Conservation (phyloP, 805 yeast species). For the Teunomyces panamensis region DNA sequence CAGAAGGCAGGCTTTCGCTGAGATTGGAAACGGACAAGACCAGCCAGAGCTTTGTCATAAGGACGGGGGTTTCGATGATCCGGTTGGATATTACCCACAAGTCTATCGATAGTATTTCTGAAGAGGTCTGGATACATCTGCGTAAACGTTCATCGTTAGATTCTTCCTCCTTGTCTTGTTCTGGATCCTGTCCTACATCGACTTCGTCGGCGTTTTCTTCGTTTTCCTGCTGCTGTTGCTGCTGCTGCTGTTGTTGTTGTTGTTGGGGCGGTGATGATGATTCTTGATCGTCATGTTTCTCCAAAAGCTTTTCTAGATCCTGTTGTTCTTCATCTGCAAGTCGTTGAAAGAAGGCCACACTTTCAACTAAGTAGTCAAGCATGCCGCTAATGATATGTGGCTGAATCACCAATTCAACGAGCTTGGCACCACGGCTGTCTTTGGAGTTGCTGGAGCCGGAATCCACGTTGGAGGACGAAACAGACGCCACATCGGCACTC, state of each 20-base stretch:
- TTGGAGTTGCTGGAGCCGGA: constrained; percentile 19
- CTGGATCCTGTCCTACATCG: constrained; percentile 5
- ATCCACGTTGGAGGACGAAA: constrained; percentile 34
- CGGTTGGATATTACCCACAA: constrained; percentile 43
- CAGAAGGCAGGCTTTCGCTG: constrained; percentile 37
- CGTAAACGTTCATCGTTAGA: constrained; percentile 31
- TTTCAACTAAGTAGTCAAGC: constrained; percentile 59
- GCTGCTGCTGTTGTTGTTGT: not conserved
- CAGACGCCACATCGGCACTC: constrained; percentile 30
- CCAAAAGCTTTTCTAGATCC: constrained; percentile 16
- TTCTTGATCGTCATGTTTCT: not conserved
- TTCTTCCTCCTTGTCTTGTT: constrained; percentile 19
- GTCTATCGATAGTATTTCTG: constrained; percentile 40
- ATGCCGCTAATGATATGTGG: constrained; percentile 70
- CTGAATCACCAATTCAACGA: constrained; percentile 76
- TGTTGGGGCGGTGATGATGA: too few relatives aligned
- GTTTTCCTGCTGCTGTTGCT: not conserved
- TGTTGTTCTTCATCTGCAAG: constrained; percentile 20
- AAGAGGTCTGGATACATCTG: constrained; percentile 37
- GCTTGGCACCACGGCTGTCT: constrained; percentile 45
- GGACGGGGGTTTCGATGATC: constrained; percentile 39
- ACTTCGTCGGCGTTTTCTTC: constrained; percentile 4
- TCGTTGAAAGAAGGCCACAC: constrained; percentile 45
- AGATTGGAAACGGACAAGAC: constrained; percentile 29
- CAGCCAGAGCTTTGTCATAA: constrained; percentile 43